Base-by-base conservation (phyloP, 2,329 filamentous ascomycete genomes). In the Fusarium sp. region DNA sequence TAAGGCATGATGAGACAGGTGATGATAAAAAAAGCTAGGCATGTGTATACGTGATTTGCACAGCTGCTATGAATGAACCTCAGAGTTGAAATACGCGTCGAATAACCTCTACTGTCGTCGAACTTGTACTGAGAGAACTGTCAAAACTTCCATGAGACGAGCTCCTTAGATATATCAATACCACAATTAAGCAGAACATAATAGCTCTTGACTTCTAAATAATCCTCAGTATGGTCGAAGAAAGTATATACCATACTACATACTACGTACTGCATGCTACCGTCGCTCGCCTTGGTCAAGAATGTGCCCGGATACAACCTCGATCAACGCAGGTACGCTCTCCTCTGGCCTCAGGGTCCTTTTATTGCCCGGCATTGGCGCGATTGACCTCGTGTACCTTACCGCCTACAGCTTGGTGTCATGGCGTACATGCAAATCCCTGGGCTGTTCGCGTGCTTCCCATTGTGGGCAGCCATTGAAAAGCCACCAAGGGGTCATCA, bases 311-410 rank as follows among this genome's bases (percentile, higher is more conserved):
- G 22, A 56, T 55, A 67, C 49, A 51, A 53, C 52, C 49, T 42
- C 38, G 38, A 43, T 34, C 45, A 52, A 44, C 52, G 46, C 54
- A 74, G 71, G 71, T 74, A 73, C 69, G 53, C 56, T 56, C 44
- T 59, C 20, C 50, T 67, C 43, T 66, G 40, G 51, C 64, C 28
- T 55, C 51, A 65, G 51, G 67, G 51, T 39, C 48, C 31, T 43
- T 48, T 44, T 34, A 40, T 44, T 50, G 50, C 50, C 42, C 24
- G 49, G 63, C 66, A 70, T 70, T 56, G 57, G 71, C 66, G 56
- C 66, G 63, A 74, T 73, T 71, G 61, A 51, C 36, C 55, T 51
- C 42, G 5, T 46, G 58, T 66, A 63, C 63, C 69, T 71, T 63
- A 62, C 65, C 68, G 54, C 52, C 62, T 68, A 60, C 58, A 71